phyloP scores from a whole-genome alignment of 495 filamentous ascomycete genomes.

The Endocarpon pusillum region DNA sequence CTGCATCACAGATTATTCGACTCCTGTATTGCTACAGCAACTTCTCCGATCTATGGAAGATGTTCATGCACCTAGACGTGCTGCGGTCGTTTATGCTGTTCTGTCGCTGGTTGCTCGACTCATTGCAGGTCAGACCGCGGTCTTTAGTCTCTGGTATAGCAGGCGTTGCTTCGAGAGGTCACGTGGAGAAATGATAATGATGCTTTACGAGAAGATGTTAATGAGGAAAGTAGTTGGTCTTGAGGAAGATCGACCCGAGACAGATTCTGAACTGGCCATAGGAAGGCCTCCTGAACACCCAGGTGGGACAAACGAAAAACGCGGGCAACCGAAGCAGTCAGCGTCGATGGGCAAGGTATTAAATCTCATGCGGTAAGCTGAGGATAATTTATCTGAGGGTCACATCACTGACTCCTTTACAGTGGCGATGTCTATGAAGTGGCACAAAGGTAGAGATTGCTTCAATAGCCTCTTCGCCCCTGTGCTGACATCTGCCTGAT shows the following conservation, averaged over 20 bases:
- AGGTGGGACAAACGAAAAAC: slow-evolving; percentile 8
- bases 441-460: slow-evolving; percentile 32
- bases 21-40: slow-evolving; percentile 53
- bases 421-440: slow-evolving; percentile 64
- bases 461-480: slow-evolving; percentile 3
- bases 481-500: background rate
- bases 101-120: slow-evolving; percentile 43
- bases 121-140: slow-evolving; percentile 43
- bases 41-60: slow-evolving; percentile 51
- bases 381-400: background rate
- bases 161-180: slow-evolving; percentile 63
- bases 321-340: slow-evolving; percentile 30
- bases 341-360: slow-evolving; percentile 73
- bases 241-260: too few species aligned
- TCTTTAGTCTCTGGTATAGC: slow-evolving; percentile 58
- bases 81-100: slow-evolving; percentile 48
- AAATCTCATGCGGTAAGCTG: slow-evolving; percentile 45
- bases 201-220: slow-evolving; percentile 73
- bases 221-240: slow-evolving; percentile 51
- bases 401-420: slow-evolving; percentile 6
- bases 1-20: slow-evolving; percentile 30
- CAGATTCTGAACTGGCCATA: background rate
- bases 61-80: slow-evolving; percentile 24
- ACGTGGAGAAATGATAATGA: slow-evolving; percentile 72
- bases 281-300: background rate